Evolutionary conservation across 768 basidiomycete species (phyloP), one percentile per base, ranked within the genome.

Genomic region (Phanerodontia chrysosporium): DNA sequence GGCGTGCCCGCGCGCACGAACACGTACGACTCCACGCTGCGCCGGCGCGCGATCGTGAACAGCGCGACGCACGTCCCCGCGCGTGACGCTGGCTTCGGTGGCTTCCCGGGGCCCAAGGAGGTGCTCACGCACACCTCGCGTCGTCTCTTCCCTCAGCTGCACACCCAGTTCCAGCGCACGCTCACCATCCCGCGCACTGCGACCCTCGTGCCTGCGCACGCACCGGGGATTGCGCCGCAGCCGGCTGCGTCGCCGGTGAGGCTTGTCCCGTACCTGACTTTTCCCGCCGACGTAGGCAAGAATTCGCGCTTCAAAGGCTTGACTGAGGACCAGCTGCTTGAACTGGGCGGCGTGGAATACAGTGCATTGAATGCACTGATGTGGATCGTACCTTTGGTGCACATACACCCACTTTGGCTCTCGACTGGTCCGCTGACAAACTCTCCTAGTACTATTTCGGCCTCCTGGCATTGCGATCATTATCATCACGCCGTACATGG

Each of bases 321-420:
- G 55, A 90, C 86, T 0, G 78, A 82, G 21, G 92, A 94, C 49
- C 89, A 98, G 67, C 75, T 91, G 65, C 92, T 96, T 63, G 93
- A 97, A 70, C 74, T 98, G 3, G 95, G 95, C 3, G 95, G 96
- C 18, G 89, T 97, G 7, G 96, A 99, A 70, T 98, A 91, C 68
- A 82, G 93, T 13, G 90, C 89, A 14, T 74, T 97, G 61, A 87
- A 86, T 45, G 83, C 87, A 2, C 71, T 97, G 48, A 74, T 94
- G 16, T 95, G 90, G 89, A 81, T 95, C 57, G 83, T 96, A 35
- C 80, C 80, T 9, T 69, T 74, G 29, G 94, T 95, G 68, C 66
- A 89, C 52, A 2, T 9, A 8, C 7, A 27, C 22, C 6, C 28
- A 18, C 29, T 18, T 30, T 14, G n/a, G 13, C 28, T 18, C 49